Percentiles rank a stretch among this genome's conserved stretches.
Evolutionary conservation across 345 rosid genomes (phyloP).

Genomic region (Boechera stricta): DNA sequence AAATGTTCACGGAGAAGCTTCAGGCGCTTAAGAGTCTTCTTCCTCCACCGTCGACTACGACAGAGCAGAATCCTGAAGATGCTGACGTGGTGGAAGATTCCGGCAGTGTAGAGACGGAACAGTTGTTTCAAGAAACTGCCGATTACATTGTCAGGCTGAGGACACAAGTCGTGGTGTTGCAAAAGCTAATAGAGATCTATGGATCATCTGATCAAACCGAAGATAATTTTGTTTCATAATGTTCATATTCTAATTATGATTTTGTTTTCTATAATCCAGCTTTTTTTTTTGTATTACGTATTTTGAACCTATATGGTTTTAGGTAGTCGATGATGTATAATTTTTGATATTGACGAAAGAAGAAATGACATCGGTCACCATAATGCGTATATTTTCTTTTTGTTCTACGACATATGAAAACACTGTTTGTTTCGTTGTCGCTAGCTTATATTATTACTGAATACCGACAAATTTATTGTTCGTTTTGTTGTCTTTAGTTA

Average conservation of each 20-base stretch:
- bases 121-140: conserved; percentile 79
- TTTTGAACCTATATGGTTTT: conserved; percentile 32
- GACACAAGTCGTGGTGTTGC: conserved; percentile 70
- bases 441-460: background rate
- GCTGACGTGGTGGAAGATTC: conserved; percentile 42
- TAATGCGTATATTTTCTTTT: background rate
- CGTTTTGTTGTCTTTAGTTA: background rate
- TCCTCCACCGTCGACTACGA: conserved; percentile 39
- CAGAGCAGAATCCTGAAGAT: conserved; percentile 1
- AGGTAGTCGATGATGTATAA: conserved; percentile 36
- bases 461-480: conserved; percentile 11
- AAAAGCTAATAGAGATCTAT: conserved; percentile 66
- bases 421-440: background rate
- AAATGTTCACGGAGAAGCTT: conserved; percentile 68
- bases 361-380: background rate
- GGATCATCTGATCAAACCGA: conserved; percentile 49
- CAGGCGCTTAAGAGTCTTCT: conserved; percentile 73
- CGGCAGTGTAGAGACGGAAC: conserved; percentile 45
- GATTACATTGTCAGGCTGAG: conserved; percentile 75
- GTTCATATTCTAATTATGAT: conserved; percentile 27
- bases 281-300: conserved; percentile 1
- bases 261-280: background rate
- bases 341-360: conserved; percentile 25
- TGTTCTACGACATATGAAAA: background rate
- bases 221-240: conserved; percentile 43